Evolutionary conservation across 2,329 filamentous ascomycete species (phyloP).

Genomic region (Cladosporium sp.): DNA sequence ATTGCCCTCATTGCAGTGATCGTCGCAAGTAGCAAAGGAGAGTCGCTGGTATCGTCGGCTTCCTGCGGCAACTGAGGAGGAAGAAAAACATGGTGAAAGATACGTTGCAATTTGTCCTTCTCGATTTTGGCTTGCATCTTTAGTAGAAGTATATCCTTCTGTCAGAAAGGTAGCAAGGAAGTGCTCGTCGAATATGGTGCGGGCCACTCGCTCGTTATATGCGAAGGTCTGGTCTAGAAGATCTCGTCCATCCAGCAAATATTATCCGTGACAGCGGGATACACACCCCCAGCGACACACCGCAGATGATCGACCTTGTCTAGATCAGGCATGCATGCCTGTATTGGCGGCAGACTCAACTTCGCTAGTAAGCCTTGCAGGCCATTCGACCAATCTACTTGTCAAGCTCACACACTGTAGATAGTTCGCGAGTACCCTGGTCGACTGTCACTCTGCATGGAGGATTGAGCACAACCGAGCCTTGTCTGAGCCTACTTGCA

Average conservation of each 20-base stretch:
- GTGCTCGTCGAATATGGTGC: too few species aligned
- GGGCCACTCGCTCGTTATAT: too few species aligned
- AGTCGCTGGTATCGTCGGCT: conserved; percentile 27
- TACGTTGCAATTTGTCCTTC: conserved; percentile 6
- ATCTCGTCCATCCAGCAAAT: too few species aligned
- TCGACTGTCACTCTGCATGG: not conserved
- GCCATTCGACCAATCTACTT: not conserved
- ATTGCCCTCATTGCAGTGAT: conserved; percentile 11
- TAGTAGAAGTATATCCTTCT: too few species aligned
- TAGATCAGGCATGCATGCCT: not conserved
- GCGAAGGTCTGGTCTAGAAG: too few species aligned
- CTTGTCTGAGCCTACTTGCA: not conserved
- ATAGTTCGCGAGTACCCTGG: not conserved
- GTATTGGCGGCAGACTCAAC: too few species aligned
- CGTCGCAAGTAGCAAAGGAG: conserved; percentile 1
- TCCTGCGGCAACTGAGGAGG: conserved; percentile 35
- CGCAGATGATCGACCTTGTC: not conserved
- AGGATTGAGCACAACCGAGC: not conserved
- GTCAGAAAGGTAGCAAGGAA: too few species aligned
- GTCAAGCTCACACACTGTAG: not conserved
- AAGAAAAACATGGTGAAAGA: conserved; percentile 38
- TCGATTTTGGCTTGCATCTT: not conserved
- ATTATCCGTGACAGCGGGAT: too few species aligned
- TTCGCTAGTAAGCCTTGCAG: too few species aligned
- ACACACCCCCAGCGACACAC: too few species aligned